Evolutionary conservation across 192 early-diverging fungal genomes (phyloP).

Genomic region (Thamnidium elegans): DNA sequence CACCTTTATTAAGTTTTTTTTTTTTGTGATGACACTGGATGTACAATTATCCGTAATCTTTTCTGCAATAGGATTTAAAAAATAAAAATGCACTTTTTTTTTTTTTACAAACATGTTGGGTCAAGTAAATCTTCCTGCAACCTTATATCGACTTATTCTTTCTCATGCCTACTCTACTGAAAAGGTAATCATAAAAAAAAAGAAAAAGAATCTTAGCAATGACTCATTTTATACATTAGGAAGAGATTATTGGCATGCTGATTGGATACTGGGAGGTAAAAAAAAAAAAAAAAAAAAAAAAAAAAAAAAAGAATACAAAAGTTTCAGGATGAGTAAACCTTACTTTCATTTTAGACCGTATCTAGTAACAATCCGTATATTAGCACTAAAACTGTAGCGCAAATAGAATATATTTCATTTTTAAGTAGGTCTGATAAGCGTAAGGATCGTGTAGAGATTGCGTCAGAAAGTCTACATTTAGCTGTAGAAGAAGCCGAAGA

Average conservation of each 20-base stretch:
- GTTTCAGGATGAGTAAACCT: neutral
- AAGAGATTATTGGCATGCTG: conserved; percentile 55
- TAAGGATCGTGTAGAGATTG: conserved; percentile 52
- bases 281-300: neutral
- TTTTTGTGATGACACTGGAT: too few species aligned
- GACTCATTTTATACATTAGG: conserved; percentile 24
- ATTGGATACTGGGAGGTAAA: conserved; percentile 53
- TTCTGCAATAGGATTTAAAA: too few species aligned
- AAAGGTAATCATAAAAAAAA: conserved; percentile 40
- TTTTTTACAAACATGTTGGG: neutral
- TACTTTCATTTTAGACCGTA: neutral
- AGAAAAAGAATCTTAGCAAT: neutral
- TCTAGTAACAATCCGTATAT: conserved; percentile 18
- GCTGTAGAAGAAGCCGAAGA: conserved; percentile 47
- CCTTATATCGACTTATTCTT: conserved; percentile 43
- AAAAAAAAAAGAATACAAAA: too few species aligned
- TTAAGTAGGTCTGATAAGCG: conserved; percentile 50
- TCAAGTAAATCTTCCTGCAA: conserved; percentile 40
- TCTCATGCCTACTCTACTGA: conserved; percentile 49
- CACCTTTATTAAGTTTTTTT: too few species aligned
- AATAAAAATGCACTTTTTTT: neutral
- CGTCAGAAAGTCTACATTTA: conserved; percentile 47
- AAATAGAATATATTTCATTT: conserved; percentile 42
- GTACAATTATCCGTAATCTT: too few species aligned
- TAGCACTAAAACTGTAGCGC: conserved; percentile 33